Conservation (phyloP, 495 filamentous ascomycete species). For the Penicillium pancosmium region DNA sequence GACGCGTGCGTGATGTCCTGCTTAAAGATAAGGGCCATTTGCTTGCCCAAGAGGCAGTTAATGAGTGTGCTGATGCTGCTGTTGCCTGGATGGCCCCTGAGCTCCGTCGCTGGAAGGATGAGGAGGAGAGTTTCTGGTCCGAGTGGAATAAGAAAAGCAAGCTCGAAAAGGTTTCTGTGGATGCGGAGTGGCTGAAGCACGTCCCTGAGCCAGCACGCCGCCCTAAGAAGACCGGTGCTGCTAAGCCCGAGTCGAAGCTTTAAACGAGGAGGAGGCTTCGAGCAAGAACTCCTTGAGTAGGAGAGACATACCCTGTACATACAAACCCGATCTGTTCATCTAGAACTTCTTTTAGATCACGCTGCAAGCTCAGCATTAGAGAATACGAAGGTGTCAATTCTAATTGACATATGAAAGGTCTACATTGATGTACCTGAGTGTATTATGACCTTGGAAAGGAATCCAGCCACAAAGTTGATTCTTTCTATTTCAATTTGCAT, state of each 20-base stretch:
- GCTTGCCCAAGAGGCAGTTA: conserved; percentile 78
- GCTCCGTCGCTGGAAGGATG: conserved; percentile 62
- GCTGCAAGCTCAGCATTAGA: background rate
- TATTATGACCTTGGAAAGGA: background rate
- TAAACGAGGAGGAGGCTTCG: background rate
- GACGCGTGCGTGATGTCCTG: conserved; percentile 69
- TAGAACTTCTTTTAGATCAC: background rate
- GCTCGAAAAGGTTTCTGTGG: conserved; percentile 60
- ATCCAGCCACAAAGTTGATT: background rate
- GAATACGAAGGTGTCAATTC: background rate
- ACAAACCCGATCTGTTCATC: background rate
- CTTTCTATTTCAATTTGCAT: conserved; percentile 8
- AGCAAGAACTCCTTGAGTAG: no score
- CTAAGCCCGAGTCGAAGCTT: conserved; percentile 36
- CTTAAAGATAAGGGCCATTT: conserved; percentile 76
- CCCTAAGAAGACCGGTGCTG: conserved; percentile 29
- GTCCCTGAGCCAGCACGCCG: conserved; percentile 47
- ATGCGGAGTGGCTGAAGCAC: conserved; percentile 56
- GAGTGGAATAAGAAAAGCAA: conserved; percentile 54
- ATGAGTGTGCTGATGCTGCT: conserved; percentile 63
- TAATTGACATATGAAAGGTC: background rate
- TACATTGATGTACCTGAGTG: background rate
- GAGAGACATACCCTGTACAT: background rate
- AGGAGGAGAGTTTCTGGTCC: conserved; percentile 61
- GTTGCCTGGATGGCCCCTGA: conserved; percentile 65